Conservation (phyloP, 306 rosid genomes). For the Spatholobus suberectus region DNA sequence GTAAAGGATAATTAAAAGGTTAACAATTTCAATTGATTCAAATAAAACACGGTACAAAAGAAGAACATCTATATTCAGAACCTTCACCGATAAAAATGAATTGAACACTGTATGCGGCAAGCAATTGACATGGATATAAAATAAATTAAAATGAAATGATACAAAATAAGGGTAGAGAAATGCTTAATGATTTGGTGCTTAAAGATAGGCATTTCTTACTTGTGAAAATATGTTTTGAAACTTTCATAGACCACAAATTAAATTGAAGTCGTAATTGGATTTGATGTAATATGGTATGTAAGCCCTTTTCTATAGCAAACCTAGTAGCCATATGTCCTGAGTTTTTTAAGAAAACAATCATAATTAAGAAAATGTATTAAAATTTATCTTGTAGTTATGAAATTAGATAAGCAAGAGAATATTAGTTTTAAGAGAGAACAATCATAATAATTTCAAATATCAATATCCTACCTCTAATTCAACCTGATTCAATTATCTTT, state of each 20-base stretch:
- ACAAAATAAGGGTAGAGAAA: neutral
- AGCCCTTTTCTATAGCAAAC: constrained; percentile 84
- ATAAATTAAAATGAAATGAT: neutral
- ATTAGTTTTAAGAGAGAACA: constrained; percentile 28
- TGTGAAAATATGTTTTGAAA: constrained; percentile 78
- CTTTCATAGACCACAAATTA: constrained; percentile 83
- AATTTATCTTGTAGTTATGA: neutral
- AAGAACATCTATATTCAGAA: neutral
- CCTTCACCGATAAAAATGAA: neutral
- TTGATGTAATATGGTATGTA: constrained; percentile 73
- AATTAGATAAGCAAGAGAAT: constrained; percentile 20
- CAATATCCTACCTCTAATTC: constrained; percentile 73
- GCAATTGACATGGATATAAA: neutral
- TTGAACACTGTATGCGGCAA: constrained; percentile 18
- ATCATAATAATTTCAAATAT: constrained; percentile 5
- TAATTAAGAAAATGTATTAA: neutral
- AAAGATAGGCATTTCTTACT: constrained; percentile 49
- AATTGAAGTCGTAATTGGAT: constrained; percentile 79
- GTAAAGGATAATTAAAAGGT: no score
- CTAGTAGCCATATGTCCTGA: constrained; percentile 79
- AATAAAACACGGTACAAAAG: neutral
- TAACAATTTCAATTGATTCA: no score
- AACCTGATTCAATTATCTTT: constrained; percentile 82
- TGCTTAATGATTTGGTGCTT: constrained; percentile 10
- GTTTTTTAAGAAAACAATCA: constrained; percentile 30